Conservation (phyloP, 345 rosid species). For the Eucalyptus marginata region DNA sequence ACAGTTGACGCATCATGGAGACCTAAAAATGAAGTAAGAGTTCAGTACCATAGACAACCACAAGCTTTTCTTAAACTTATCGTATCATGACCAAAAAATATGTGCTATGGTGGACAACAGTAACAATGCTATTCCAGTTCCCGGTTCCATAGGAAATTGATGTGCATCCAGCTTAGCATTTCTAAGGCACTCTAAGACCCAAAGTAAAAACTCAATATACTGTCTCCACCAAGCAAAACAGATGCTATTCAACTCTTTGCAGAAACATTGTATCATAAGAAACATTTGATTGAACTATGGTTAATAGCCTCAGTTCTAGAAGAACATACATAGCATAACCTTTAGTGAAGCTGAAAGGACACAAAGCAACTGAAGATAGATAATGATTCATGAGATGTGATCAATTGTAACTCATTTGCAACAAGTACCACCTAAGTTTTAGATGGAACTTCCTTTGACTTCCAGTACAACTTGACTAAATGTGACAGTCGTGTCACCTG, state of each 20-base stretch:
- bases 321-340: background rate
- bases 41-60: background rate
- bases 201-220: background rate
- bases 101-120: background rate
- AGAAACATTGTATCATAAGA: background rate
- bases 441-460: conserved; percentile 60
- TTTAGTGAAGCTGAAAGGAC: background rate
- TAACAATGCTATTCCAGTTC: background rate
- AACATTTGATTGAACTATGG: background rate
- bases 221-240: background rate
- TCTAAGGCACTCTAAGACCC: background rate
- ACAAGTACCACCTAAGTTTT: background rate
- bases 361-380: background rate
- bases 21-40: background rate
- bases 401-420: background rate
- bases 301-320: background rate
- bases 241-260: background rate
- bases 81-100: background rate
- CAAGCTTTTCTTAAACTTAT: background rate
- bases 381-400: background rate
- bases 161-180: background rate
- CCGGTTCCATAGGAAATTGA: background rate
- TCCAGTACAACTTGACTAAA: conserved; percentile 92
- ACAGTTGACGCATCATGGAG: background rate
- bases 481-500: conserved; percentile 58